Conservation (phyloP, 1,284 basidiomycete genomes). For the Fomitopsis betulina region DNA sequence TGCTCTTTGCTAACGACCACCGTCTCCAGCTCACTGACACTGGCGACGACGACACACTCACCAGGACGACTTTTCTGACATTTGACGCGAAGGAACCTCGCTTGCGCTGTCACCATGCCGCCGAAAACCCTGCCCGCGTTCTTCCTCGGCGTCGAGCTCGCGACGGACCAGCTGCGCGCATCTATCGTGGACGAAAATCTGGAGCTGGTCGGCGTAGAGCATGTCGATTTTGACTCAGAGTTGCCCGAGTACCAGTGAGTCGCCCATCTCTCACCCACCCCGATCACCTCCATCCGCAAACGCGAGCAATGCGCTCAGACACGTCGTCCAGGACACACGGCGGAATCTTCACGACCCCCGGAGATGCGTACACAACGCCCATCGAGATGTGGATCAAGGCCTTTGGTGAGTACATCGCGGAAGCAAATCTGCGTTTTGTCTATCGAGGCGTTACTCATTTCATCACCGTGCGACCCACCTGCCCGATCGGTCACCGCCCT, state of each 20-base stretch:
- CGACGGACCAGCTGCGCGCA: conserved; percentile 74
- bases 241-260: conserved; percentile 76
- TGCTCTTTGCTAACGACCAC: conserved; percentile 20
- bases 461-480: conserved; percentile 8
- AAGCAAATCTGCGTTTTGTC: conserved; percentile 34
- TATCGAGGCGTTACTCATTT: conserved; percentile 17
- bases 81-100: conserved; percentile 1
- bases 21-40: conserved; percentile 7
- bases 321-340: conserved; percentile 60
- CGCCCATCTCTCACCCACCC: background rate
- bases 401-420: conserved; percentile 58
- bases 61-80: conserved; percentile 8
- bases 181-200: conserved; percentile 76
- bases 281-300: background rate
- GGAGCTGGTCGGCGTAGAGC: conserved; percentile 73
- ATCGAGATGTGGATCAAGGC: conserved; percentile 85
- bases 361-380: conserved; percentile 79
- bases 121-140: conserved; percentile 53
- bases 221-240: conserved; percentile 76
- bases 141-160: conserved; percentile 76
- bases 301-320: background rate
- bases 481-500: conserved; percentile 5
- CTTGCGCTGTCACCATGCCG: conserved; percentile 25
- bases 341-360: conserved; percentile 79
- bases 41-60: conserved; percentile 14